A percentile compares a stretch with the other conserved stretches of the same genome.
These are phyloP conservation scores for Keithomyces neogunnii DNA, from an alignment of 2,329 filamentous ascomycete genomes.

Conservation along the genomic window DNA sequence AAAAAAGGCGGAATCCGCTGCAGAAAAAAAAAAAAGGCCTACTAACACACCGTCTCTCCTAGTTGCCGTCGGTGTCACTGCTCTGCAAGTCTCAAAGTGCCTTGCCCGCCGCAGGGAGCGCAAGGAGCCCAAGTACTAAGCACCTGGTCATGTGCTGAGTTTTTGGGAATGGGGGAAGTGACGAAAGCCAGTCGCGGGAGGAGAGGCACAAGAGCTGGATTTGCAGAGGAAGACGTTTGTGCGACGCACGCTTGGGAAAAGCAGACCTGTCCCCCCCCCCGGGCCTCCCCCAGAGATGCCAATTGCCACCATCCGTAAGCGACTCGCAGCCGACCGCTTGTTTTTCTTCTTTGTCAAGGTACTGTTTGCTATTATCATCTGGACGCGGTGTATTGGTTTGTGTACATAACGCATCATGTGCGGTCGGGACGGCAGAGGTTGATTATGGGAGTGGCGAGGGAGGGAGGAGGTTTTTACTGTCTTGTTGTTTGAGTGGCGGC, in stretches of 20 bases:
- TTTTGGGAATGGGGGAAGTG: neutral
- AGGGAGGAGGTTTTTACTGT: neutral
- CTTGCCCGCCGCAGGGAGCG: conserved; percentile 16
- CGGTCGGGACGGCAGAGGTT: neutral
- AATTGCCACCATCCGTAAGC: neutral
- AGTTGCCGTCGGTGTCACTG: conserved; percentile 25
- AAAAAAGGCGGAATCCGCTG: too few species aligned
- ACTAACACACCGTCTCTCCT: conserved; percentile 8
- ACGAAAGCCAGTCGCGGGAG: neutral
- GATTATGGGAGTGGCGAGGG: too few species aligned
- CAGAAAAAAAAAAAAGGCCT: neutral
- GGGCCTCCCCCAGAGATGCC: neutral
- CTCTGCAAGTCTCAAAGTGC: conserved; percentile 23
- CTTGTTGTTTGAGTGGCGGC: too few species aligned
- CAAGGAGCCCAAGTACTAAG: conserved; percentile 21
- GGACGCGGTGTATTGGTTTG: conserved; percentile 1
- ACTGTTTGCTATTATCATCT: neutral
- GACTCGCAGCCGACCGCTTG: conserved; percentile 1
- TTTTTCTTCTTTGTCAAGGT: neutral
- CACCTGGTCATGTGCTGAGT: neutral
- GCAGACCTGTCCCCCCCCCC: neutral
- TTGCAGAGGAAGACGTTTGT: neutral
- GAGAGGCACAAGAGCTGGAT: neutral
- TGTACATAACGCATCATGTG: conserved; percentile 3
- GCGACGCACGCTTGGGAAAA: neutral